Evolutionary conservation across 2,329 filamentous ascomycete genomes (phyloP), one percentile per base, ranked within the genome.

Genomic region (Neonectria faginata): DNA sequence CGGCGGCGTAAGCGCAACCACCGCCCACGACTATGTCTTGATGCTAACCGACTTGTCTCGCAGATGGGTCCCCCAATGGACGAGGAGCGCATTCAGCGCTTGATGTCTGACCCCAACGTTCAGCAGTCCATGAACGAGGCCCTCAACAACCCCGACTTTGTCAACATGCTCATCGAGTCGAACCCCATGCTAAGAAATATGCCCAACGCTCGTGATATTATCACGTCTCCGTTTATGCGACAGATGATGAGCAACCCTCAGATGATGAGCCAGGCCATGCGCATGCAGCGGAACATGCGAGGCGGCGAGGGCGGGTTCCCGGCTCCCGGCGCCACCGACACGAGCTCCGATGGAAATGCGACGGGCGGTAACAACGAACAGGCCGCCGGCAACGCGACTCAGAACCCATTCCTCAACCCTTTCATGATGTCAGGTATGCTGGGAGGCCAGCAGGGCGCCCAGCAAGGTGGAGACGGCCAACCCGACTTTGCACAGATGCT

Each of bases 241-340:
- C 87, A 92, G 56, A 96, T 98, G 92, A 91, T 99, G 86, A 95
- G 93, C 67, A 94, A 97, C 76, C 96, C 96, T 4, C 88, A 93
- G 48, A 89, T 93, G 72, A 88, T 99, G 69, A 86, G 93, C 62
- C 89, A 92, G 77, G 93, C 94, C 73, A 88, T 93, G 74, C 89
- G 93, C 66, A 91, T 98, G 89, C 91, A 94, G 76, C 86, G 92
- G 62, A 87, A 90, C 82, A 85, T 91, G 81, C 85, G 83, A 48
- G 86, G 85, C 60, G 83, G 82, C 54, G 84, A 79, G 64, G 82
- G 81, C 45, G 84, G 88, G 5, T 98, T 99, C 77, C 94, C 96
- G 12, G 95, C 95, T 54, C 96, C 96, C 2, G 96, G 96, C 9
- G 90, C 91, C 20, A 98, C 95, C 39, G 94, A 97, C 78, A 97